Evolutionary conservation across 2,329 filamentous ascomycete species (phyloP).

Genomic region (Diplodia scrobiculata): DNA sequence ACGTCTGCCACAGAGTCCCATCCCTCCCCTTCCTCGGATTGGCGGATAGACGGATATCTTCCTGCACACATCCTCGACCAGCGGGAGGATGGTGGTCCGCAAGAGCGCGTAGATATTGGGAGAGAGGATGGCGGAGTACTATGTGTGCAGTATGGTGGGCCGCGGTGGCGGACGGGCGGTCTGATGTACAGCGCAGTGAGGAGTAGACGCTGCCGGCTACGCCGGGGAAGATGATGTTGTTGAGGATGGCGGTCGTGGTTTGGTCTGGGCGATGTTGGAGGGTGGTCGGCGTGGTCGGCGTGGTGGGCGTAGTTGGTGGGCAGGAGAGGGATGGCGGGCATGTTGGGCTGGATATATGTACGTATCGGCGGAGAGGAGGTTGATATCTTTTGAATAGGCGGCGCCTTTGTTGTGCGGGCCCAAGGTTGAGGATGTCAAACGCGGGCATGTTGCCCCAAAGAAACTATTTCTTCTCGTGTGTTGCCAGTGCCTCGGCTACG

Average conservation of each 20-base stretch:
- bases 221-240: constrained; percentile 32
- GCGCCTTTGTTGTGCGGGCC: constrained; percentile 35
- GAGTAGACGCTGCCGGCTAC: neutral
- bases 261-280: too few species aligned
- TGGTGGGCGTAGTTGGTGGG: too few species aligned
- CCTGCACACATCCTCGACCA: constrained; percentile 41
- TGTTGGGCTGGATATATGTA: too few species aligned
- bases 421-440: constrained; percentile 45
- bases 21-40: neutral
- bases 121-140: constrained; percentile 50
- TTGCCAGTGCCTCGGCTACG: neutral
- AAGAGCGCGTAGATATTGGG: constrained; percentile 37
- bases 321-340: too few species aligned
- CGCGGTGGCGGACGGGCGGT: constrained; percentile 30
- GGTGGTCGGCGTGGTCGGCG: too few species aligned
- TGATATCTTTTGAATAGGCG: constrained; percentile 32
- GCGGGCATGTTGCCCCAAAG: constrained; percentile 51
- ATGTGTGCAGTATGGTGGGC: constrained; percentile 48
- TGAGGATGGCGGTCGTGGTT: constrained; percentile 42
- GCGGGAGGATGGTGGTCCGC: constrained; percentile 35
- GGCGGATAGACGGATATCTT: constrained; percentile 39
- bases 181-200: constrained; percentile 35
- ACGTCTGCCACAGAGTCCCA: too few species aligned
- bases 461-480: constrained; percentile 36
- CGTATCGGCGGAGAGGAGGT: constrained; percentile 43